These are phyloP conservation scores for Pythium graminicola DNA, from an alignment of 352 stramenopile genomes.

Conservation along the genomic window DNA sequence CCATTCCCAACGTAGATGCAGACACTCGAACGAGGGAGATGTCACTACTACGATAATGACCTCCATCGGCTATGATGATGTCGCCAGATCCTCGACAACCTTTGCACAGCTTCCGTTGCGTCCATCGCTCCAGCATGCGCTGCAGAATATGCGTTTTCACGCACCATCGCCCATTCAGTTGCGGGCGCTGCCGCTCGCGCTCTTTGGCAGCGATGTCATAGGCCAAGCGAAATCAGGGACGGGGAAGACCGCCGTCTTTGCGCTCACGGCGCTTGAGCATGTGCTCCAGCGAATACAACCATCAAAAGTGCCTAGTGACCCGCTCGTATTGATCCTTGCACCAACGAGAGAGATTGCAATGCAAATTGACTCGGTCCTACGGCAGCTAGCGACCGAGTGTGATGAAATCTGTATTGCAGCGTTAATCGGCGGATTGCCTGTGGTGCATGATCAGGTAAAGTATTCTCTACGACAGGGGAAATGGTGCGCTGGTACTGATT, in stretches of 20 bases:
- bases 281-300: slow-evolving; percentile 31
- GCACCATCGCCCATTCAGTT: slow-evolving; percentile 65
- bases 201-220: slow-evolving; percentile 78
- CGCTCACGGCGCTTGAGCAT: slow-evolving; percentile 54
- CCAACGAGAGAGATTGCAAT: slow-evolving; percentile 71
- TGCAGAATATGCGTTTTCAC: slow-evolving; percentile 49
- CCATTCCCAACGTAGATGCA: not conserved
- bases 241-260: slow-evolving; percentile 78
- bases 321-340: slow-evolving; percentile 55
- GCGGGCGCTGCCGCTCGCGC: slow-evolving; percentile 53
- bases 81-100: slow-evolving; percentile 13
- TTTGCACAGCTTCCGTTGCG: slow-evolving; percentile 64
- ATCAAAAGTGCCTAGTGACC: slow-evolving; percentile 16
- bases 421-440: slow-evolving; percentile 55
- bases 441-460: slow-evolving; percentile 59
- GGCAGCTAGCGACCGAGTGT: slow-evolving; percentile 40
- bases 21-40: no score
- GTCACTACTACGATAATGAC: not conserved
- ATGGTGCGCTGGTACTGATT: not conserved
- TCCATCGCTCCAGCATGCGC: slow-evolving; percentile 37
- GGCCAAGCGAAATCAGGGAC: slow-evolving; percentile 79
- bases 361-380: slow-evolving; percentile 66
- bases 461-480: not conserved
- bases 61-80: slow-evolving; percentile 1
- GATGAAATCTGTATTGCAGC: slow-evolving; percentile 33